Percentiles rank a stretch among this genome's conserved stretches.
These are phyloP conservation scores for Pseudogymnoascus sp. DNA, from an alignment of 2,329 filamentous ascomycete genomes.

Conservation along the genomic window DNA sequence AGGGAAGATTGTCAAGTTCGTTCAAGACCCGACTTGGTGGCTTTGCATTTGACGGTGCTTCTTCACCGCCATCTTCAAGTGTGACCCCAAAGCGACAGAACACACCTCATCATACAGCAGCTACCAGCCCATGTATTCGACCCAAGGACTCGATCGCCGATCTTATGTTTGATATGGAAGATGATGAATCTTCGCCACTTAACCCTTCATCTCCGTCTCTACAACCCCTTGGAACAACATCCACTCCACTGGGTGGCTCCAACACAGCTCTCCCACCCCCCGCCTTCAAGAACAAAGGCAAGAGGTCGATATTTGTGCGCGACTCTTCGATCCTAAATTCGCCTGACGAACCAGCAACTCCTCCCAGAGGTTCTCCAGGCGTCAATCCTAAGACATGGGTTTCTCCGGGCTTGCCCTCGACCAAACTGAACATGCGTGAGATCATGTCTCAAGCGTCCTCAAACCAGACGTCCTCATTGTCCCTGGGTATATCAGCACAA, in stretches of 20 bases:
- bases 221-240: neutral
- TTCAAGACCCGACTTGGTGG: slow-evolving; percentile 54
- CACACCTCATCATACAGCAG: slow-evolving; percentile 46
- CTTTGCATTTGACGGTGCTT: slow-evolving; percentile 57
- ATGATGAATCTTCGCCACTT: slow-evolving; percentile 32
- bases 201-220: slow-evolving; percentile 15
- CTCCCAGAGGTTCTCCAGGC: neutral
- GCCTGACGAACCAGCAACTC: neutral
- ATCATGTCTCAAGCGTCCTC: slow-evolving; percentile 70
- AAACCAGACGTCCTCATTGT: slow-evolving; percentile 42
- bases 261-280: neutral
- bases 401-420: slow-evolving; percentile 23
- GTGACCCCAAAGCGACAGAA: slow-evolving; percentile 42
- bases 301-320: neutral
- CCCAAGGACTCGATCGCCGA: slow-evolving; percentile 64
- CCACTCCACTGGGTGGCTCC: neutral
- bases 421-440: slow-evolving; percentile 55
- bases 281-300: neutral
- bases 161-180: slow-evolving; percentile 92
- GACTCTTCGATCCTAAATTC: neutral
- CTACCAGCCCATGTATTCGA: slow-evolving; percentile 59
- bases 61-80: slow-evolving; percentile 28
- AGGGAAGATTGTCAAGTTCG: slow-evolving; percentile 54
- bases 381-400: slow-evolving; percentile 26
- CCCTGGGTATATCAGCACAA: slow-evolving; percentile 47